Evolutionary conservation across 169 alveolate species (phyloP).

Genomic region (Plasmodium gaboni): DNA sequence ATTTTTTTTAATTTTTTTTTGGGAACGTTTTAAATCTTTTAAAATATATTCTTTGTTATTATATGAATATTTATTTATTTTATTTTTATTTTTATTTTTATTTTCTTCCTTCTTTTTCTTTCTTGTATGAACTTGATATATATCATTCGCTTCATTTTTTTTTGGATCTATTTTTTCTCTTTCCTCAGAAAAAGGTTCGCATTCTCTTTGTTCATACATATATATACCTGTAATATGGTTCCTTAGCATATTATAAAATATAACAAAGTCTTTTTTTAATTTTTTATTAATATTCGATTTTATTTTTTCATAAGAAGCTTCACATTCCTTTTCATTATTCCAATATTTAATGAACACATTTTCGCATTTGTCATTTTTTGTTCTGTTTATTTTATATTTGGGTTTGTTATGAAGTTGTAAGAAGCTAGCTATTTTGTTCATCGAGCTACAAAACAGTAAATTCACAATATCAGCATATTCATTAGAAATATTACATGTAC

Average conservation of each 20-base stretch:
- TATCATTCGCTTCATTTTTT: background rate
- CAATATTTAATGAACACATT: conserved; percentile 44
- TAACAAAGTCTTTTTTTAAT: background rate
- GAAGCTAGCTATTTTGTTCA: conserved; percentile 9
- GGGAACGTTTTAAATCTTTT: too few species aligned
- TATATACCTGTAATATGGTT: background rate
- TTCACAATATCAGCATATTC: conserved; percentile 4
- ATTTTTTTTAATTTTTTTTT: too few species aligned
- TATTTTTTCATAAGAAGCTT: conserved; percentile 13
- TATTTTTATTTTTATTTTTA: background rate
- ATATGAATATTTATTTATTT: too few species aligned
- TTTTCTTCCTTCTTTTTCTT: background rate
- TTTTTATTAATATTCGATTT: conserved; percentile 9
- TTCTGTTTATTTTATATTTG: background rate
- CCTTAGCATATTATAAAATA: conserved; percentile 6
- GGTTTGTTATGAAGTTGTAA: conserved; percentile 13
- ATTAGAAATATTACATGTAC: background rate
- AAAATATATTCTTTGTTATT: too few species aligned
- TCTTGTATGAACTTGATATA: background rate
- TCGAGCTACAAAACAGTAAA: conserved; percentile 24
- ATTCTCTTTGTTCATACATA: background rate
- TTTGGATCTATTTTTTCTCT: background rate
- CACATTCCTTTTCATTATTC: conserved; percentile 33
- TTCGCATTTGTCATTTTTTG: conserved; percentile 11
- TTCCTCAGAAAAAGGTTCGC: background rate